phyloP scores from a whole-genome alignment of 306 rosid genomes.

The Vigna mungo region DNA sequence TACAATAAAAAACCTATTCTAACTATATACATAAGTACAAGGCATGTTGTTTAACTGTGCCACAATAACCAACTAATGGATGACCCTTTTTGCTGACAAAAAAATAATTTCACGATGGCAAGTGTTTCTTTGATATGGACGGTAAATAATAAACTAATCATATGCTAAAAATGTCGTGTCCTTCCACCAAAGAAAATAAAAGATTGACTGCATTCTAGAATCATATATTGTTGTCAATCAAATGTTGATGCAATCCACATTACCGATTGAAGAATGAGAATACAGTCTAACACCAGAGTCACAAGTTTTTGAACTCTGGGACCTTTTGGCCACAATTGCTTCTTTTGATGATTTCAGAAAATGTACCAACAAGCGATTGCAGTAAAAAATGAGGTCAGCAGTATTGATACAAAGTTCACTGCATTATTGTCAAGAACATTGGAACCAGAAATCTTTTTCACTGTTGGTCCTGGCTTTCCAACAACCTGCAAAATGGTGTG shows the following conservation, averaged over 20 bases:
- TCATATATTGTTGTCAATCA: constrained; percentile 15
- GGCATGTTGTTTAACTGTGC: neutral
- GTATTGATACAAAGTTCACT: constrained; percentile 76
- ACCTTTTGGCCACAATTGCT: constrained; percentile 11
- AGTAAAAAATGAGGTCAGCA: constrained; percentile 73
- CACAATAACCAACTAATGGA: neutral
- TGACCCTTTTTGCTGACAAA: constrained; percentile 5
- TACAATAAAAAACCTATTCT: neutral
- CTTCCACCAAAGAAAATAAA: neutral
- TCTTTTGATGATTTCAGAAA: constrained; percentile 50
- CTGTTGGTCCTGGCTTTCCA: constrained; percentile 89
- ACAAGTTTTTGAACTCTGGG: constrained; percentile 32
- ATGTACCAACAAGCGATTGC: constrained; percentile 61
- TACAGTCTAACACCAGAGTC: constrained; percentile 23
- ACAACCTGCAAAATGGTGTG: constrained; percentile 65
- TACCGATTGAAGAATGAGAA: constrained; percentile 3
- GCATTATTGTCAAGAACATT: constrained; percentile 85
- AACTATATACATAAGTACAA: neutral
- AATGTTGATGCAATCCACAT: constrained; percentile 19
- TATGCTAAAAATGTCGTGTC: constrained; percentile 2
- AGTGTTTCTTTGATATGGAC: constrained; percentile 17
- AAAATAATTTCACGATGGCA: constrained; percentile 28
- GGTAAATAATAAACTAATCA: neutral
- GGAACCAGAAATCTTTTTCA: constrained; percentile 77
- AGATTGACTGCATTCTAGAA: neutral